These are phyloP conservation scores for Suillus luteus DNA, from an alignment of 768 basidiomycete genomes.

Conservation along the genomic window DNA sequence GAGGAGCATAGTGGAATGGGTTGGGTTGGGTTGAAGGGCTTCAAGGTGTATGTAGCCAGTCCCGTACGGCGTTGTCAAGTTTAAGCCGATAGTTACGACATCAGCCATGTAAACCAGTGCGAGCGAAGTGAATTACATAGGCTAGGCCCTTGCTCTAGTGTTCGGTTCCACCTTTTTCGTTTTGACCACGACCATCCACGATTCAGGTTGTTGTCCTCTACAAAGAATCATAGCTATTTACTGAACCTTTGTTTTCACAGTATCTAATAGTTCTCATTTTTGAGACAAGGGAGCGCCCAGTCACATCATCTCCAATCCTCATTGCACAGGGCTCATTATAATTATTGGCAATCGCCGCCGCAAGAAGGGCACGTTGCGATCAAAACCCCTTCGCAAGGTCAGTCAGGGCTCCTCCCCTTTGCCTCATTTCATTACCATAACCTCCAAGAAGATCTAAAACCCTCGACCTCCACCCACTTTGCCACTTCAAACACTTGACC, in stretches of 20 bases:
- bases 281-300: conserved; percentile 17
- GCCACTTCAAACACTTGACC: conserved; percentile 28
- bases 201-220: conserved; percentile 9
- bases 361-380: conserved; percentile 77
- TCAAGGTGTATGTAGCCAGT: background rate
- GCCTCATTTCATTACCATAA: conserved; percentile 52
- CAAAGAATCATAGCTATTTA: background rate
- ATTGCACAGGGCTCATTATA: conserved; percentile 29
- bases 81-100: conserved; percentile 34
- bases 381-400: conserved; percentile 58
- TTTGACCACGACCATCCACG: conserved; percentile 24
- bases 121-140: conserved; percentile 7
- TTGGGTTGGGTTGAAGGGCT: background rate
- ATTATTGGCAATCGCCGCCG: conserved; percentile 52
- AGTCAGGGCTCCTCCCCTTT: conserved; percentile 53
- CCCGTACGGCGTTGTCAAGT: background rate
- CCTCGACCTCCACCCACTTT: conserved; percentile 39
- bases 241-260: conserved; percentile 19
- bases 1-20: background rate
- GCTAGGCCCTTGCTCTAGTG: background rate
- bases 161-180: conserved; percentile 7
- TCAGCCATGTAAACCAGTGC: conserved; percentile 36
- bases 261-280: conserved; percentile 24
- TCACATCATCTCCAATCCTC: conserved; percentile 24
- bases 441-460: conserved; percentile 35